These are phyloP conservation scores for Aspergillus steynii DNA, from an alignment of 495 filamentous ascomycete genomes.

Conservation along the genomic window DNA sequence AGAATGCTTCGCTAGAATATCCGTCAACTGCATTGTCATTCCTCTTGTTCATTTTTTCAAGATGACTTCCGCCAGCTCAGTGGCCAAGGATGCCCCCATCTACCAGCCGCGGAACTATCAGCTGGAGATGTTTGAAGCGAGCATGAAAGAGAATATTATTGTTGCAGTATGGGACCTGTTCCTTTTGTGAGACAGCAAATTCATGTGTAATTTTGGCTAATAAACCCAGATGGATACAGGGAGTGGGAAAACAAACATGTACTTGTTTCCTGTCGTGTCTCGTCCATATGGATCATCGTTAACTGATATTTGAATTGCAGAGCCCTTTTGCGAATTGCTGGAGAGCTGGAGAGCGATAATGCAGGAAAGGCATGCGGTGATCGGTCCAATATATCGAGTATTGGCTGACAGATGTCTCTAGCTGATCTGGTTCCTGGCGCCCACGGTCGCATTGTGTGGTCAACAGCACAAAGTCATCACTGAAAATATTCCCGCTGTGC, in stretches of 20 bases:
- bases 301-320: conserved; percentile 25
- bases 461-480: conserved; percentile 72
- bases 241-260: conserved; percentile 91
- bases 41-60: neutral
- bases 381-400: neutral
- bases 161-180: conserved; percentile 62
- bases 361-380: conserved; percentile 56
- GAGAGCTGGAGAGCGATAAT: conserved; percentile 65
- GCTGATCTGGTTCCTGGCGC: conserved; percentile 85
- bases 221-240: conserved; percentile 81
- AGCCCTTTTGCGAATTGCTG: conserved; percentile 73
- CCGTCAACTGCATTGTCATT: no score
- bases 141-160: conserved; percentile 77
- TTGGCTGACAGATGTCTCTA: conserved; percentile 27
- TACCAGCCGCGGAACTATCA: conserved; percentile 72
- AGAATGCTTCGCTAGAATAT: no score
- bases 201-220: neutral
- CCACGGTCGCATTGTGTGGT: conserved; percentile 69
- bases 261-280: conserved; percentile 17
- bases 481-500: conserved; percentile 60
- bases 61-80: conserved; percentile 8
- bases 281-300: neutral
- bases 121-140: conserved; percentile 85
- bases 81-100: conserved; percentile 13
- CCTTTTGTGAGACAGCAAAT: neutral